Base-by-base conservation (phyloP, 495 filamentous ascomycete genomes). In the Podospora conica region DNA sequence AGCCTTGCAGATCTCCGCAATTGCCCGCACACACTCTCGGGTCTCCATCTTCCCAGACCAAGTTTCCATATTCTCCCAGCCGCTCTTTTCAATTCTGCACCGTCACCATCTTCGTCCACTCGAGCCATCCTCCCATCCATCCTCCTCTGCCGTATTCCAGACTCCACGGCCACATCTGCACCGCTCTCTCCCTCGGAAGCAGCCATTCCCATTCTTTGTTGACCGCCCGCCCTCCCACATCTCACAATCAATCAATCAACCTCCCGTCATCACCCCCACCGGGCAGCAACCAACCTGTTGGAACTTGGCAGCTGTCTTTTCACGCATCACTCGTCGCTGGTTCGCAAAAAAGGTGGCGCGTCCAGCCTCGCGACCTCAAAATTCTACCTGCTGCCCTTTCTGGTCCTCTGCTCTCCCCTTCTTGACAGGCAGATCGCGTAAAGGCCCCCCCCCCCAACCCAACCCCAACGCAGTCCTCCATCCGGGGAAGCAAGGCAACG, bases 1-100 rank as follows among this genome's bases (percentile, higher is more conserved):
- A 62, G 58, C 31, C 60, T 63, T 59, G 65, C 60, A 67, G 25
- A 22, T 66, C 65, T 58, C 59, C 59, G 59, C 65, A 66, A 55
- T 23, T 25, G 28, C 18, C 40, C 40, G 40, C 40, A 48, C 29
- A 31, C 40, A 48, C 40, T n/a, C 40, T 48, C 6, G 15, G 23
- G 18, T 27, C 24, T 27, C n/a, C n/a, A n/a, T 23, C 23, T 58
- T 20, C 27, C 60, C 57, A 60, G 24, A 61, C 27, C 33, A 55
- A 10, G 28, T 53, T n/a, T 55, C n/a, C n/a, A n/a, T n/a, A 58
- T 11, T 22, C 28, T 33, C 15, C 55, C 22, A 40, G 29, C 40
- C 40, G 40, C 40, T 48, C 40, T n/a, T 48, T 48, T 48, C 40
- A 8, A 48, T 48, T n/a, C 18, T 48, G 33, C 18, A 48, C 40